These are phyloP conservation scores for Phoma sp. DNA, from an alignment of 2,329 filamentous ascomycete genomes.

Conservation along the genomic window DNA sequence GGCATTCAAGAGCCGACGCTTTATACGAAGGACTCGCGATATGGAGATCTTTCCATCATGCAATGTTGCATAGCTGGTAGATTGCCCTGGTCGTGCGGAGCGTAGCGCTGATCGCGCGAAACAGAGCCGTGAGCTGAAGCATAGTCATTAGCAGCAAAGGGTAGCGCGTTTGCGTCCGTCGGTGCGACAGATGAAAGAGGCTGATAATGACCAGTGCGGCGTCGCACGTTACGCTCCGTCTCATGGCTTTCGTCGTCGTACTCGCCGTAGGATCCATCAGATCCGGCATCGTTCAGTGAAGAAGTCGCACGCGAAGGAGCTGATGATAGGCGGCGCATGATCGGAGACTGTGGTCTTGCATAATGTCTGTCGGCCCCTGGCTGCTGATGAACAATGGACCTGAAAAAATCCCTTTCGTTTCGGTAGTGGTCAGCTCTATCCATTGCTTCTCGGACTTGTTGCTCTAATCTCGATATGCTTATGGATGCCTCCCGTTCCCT, in stretches of 20 bases:
- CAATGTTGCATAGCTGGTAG: conserved; percentile 5
- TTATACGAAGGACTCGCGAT: conserved; percentile 26
- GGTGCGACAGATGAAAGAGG: conserved; percentile 29
- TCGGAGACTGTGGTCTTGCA: conserved; percentile 52
- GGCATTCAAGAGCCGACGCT: background rate
- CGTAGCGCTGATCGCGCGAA: conserved; percentile 2
- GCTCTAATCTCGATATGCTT: conserved; percentile 72
- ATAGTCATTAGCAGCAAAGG: conserved; percentile 28
- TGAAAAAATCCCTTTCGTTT: conserved; percentile 72
- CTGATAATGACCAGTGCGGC: conserved; percentile 46
- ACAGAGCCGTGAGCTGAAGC: background rate
- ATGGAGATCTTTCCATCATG: conserved; percentile 17
- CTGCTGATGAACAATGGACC: conserved; percentile 62
- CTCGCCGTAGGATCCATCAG: conserved; percentile 39
- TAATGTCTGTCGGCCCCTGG: conserved; percentile 58
- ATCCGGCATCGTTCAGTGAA: conserved; percentile 37
- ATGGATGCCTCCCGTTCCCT: conserved; percentile 75
- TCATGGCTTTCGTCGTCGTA: conserved; percentile 41
- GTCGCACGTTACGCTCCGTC: conserved; percentile 45
- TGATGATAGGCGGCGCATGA: conserved; percentile 41
- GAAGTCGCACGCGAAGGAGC: conserved; percentile 37
- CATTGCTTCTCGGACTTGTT: conserved; percentile 69
- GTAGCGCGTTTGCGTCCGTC: conserved; percentile 26
- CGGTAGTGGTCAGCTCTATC: conserved; percentile 76
- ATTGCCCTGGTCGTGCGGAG: conserved; percentile 20